Evolutionary conservation across 169 alveolate species (phyloP).

Genomic region (Babesia gibsoni): DNA sequence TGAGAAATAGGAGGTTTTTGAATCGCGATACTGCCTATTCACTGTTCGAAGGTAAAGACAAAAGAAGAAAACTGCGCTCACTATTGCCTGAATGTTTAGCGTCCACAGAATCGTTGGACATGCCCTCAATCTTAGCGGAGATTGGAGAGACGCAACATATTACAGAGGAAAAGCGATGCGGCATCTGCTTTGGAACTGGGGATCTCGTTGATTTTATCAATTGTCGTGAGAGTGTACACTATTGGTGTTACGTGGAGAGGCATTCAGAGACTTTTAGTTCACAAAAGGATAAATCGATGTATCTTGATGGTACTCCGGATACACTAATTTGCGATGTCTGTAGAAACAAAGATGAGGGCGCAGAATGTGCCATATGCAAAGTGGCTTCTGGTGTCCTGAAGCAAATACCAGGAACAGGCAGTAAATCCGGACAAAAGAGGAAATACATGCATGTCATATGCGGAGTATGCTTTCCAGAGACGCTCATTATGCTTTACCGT

Average conservation of each 20-base stretch:
- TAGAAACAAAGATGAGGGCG: conserved; percentile 25
- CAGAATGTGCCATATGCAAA: conserved; percentile 25
- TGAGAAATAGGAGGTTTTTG: conserved; percentile 28
- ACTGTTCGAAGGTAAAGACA: conserved; percentile 36
- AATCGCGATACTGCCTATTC: conserved; percentile 30
- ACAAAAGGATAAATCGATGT: not conserved
- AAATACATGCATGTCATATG: conserved; percentile 30
- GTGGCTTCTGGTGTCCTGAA: conserved; percentile 10
- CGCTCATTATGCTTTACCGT: not conserved
- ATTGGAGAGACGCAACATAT: not conserved
- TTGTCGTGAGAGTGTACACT: conserved; percentile 12
- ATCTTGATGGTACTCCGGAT: not conserved
- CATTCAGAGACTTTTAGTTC: not conserved
- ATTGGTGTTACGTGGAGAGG: conserved; percentile 29
- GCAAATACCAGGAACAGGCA: not conserved
- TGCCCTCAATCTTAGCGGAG: not conserved
- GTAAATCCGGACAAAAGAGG: not conserved
- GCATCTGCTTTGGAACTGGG: conserved; percentile 38
- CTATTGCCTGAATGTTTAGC: not conserved
- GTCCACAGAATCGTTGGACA: conserved; percentile 4
- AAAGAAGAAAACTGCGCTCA: not conserved
- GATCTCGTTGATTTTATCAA: not conserved
- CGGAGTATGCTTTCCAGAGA: conserved; percentile 42
- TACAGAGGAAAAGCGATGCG: conserved; percentile 8
- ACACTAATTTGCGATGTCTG: conserved; percentile 6